Percentiles rank a stretch among this genome's conserved stretches.
phyloP scores from a whole-genome alignment of 208 protist species.

The Crithidia sp. region DNA sequence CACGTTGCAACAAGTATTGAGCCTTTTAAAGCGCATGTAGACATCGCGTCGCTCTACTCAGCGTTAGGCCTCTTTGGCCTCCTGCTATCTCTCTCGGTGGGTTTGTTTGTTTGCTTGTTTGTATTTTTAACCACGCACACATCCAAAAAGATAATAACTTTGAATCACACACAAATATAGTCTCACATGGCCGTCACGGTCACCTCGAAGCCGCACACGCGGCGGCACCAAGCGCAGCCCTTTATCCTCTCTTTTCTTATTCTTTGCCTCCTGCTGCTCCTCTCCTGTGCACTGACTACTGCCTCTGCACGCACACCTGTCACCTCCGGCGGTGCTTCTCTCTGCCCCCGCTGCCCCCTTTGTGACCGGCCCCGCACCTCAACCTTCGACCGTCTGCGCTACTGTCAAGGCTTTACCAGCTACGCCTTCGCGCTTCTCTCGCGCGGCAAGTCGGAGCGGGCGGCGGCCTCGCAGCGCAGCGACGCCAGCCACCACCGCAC shows the following conservation, averaged over 20 bases:
- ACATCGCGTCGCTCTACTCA: too few relatives aligned
- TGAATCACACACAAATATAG: too few relatives aligned
- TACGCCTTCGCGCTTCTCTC: slow-evolving; percentile 34
- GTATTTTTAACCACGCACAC: too few relatives aligned
- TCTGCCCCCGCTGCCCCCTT: slow-evolving; percentile 56
- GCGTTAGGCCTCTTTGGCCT: too few relatives aligned
- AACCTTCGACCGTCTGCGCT: slow-evolving; percentile 28
- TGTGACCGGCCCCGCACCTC: slow-evolving; percentile 40
- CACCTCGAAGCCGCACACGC: too few relatives aligned
- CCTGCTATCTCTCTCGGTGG: too few relatives aligned
- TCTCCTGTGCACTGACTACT: not conserved
- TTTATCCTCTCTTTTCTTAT: not conserved
- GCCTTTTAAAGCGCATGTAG: too few relatives aligned
- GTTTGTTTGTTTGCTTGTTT: too few relatives aligned
- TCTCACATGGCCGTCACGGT: too few relatives aligned
- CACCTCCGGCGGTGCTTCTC: not conserved
- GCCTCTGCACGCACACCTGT: not conserved
- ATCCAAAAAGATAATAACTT: too few relatives aligned
- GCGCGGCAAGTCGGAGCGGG: slow-evolving; percentile 20
- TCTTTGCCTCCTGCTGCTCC: slow-evolving; percentile 10
- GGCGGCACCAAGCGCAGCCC: not conserved
- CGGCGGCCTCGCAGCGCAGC: not conserved
- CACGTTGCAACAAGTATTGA: too few relatives aligned
- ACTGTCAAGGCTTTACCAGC: slow-evolving; percentile 42
- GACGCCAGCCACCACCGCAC: slow-evolving; percentile 4